Evolutionary conservation across 202 grass and related monocot species (phyloP).

Genomic region (Hordeum pubiflorum): DNA sequence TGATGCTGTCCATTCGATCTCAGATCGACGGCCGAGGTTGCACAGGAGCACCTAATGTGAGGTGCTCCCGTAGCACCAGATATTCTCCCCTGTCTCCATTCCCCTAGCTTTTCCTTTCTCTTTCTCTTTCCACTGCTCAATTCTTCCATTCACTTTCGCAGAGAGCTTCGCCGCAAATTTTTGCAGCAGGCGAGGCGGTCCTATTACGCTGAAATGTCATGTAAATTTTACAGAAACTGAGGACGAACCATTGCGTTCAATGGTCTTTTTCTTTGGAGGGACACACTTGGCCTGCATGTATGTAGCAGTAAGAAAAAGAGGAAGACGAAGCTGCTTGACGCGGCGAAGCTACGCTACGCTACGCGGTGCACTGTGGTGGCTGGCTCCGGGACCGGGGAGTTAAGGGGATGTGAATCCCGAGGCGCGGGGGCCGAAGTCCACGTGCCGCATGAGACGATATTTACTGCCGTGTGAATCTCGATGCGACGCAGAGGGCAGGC

Average conservation of each 20-base stretch:
- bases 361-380: too few species aligned
- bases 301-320: too few species aligned
- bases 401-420: constrained; percentile 19
- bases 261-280: neutral
- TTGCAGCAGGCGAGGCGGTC: too few species aligned
- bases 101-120: neutral
- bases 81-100: too few species aligned
- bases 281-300: neutral
- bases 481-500: neutral
- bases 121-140: neutral
- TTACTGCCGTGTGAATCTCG: constrained; percentile 29
- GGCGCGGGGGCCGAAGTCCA: constrained; percentile 13
- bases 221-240: neutral
- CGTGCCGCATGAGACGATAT: constrained; percentile 16
- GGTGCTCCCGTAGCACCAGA: too few species aligned
- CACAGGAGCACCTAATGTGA: too few species aligned
- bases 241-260: neutral
- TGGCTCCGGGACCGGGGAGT: neutral
- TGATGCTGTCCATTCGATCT: too few species aligned
- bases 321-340: neutral
- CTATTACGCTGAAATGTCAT: too few species aligned
- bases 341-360: neutral
- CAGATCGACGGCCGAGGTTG: too few species aligned
- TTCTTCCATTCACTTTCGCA: neutral
- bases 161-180: too few species aligned